Conservation (phyloP, 305 asterid species). For the Solanum hybrid region DNA sequence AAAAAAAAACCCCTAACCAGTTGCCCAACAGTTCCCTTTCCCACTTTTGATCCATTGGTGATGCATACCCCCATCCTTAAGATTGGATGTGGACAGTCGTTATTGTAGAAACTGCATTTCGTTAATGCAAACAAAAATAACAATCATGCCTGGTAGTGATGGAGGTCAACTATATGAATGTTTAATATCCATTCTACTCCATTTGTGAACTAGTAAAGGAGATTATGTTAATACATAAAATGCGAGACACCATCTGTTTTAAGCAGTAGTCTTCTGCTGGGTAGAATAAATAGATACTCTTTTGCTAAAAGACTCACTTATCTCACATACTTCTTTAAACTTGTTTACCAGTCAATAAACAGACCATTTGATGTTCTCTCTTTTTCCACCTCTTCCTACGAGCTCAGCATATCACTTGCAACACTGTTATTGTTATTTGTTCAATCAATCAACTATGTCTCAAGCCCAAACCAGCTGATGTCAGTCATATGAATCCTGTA, state of each 20-base stretch:
- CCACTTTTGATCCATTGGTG: not conserved
- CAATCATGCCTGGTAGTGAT: too few relatives aligned
- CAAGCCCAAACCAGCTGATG: not conserved
- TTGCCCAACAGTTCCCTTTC: not conserved
- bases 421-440: not conserved
- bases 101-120: too few relatives aligned
- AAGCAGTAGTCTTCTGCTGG: not conserved
- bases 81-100: too few relatives aligned
- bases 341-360: not conserved
- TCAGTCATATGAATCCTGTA: not conserved
- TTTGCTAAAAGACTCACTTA: not conserved
- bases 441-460: not conserved
- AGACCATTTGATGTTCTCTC: not conserved
- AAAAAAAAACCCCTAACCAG: not conserved
- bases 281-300: not conserved
- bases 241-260: not conserved
- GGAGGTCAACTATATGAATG: not conserved
- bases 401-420: not conserved
- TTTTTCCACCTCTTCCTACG: not conserved
- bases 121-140: too few relatives aligned
- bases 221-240: not conserved
- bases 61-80: not conserved
- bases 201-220: not conserved
- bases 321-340: not conserved
- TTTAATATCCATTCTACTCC: not conserved